A percentile compares a stretch with the other conserved stretches of the same genome.
phyloP scores from a whole-genome alignment of 495 filamentous ascomycete genomes.

The Letharia lupina region DNA sequence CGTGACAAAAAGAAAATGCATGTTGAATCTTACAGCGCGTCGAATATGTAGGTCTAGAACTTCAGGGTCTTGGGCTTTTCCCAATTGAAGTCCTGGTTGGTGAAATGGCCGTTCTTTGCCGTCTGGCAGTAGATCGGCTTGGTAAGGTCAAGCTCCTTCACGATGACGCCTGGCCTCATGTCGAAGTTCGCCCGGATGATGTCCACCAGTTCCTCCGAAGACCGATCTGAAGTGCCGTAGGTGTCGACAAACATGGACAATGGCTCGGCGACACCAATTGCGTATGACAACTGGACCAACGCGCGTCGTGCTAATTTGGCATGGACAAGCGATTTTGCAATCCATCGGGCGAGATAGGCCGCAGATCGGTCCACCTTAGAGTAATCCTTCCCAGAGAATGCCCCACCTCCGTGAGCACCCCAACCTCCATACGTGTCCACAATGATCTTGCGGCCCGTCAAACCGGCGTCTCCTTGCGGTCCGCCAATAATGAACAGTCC shows the following conservation, averaged over 20 bases:
- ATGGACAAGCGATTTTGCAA: slow-evolving; percentile 93
- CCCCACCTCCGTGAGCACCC: slow-evolving; percentile 99
- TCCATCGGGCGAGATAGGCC: slow-evolving; percentile 94
- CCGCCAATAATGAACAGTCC: slow-evolving; percentile 98
- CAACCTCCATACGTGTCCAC: slow-evolving; percentile 99
- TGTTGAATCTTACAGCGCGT: slow-evolving; percentile 19
- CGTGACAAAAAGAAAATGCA: slow-evolving; percentile 30
- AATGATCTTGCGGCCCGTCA: slow-evolving; percentile 99
- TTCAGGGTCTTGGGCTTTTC: slow-evolving; percentile 94
- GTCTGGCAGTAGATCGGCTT: slow-evolving; percentile 98
- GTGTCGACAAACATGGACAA: slow-evolving; percentile 83
- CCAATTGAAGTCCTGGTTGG: slow-evolving; percentile 95
- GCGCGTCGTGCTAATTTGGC: slow-evolving; percentile 83
- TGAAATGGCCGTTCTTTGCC: slow-evolving; percentile 99
- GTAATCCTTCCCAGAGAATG: slow-evolving; percentile 99
- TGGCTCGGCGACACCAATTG: slow-evolving; percentile 96
- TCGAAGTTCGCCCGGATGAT: slow-evolving; percentile 97
- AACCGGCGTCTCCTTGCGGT: slow-evolving; percentile 96
- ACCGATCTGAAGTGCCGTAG: slow-evolving; percentile 70
- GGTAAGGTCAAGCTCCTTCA: slow-evolving; percentile 89
- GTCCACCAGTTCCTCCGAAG: slow-evolving; percentile 72
- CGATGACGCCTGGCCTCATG: slow-evolving; percentile 93
- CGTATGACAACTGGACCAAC: slow-evolving; percentile 96
- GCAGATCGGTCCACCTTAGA: slow-evolving; percentile 99
- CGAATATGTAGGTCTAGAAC: slow-evolving; percentile 48